Conservation (phyloP, 2,329 filamentous ascomycete genomes). For the Dactylellina parvicollis region DNA sequence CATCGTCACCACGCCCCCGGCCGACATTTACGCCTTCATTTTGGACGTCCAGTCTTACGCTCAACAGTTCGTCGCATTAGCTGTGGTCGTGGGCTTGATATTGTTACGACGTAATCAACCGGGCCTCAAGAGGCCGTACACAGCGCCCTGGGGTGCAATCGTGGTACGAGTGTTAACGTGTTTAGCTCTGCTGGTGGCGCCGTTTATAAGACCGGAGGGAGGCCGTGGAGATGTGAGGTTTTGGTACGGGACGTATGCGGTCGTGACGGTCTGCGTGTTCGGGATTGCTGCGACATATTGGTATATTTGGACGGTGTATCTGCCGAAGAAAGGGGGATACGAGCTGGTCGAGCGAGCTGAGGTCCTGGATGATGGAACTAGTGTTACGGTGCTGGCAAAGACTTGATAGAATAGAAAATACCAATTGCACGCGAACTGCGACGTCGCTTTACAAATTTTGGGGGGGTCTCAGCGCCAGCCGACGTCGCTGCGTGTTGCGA, state of each 20-base stretch:
- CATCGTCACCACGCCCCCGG: constrained; percentile 72
- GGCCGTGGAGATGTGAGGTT: constrained; percentile 47
- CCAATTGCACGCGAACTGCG: neutral
- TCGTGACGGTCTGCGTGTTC: constrained; percentile 59
- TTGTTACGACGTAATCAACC: constrained; percentile 66
- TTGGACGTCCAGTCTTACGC: constrained; percentile 70
- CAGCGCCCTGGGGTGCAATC: constrained; percentile 65
- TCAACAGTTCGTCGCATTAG: constrained; percentile 40
- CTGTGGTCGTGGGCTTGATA: constrained; percentile 66
- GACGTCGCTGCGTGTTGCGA: too few species aligned
- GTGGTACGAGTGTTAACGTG: constrained; percentile 59
- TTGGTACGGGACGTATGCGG: constrained; percentile 50
- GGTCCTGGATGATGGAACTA: constrained; percentile 73
- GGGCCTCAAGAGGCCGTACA: constrained; percentile 60
- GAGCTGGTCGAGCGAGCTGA: constrained; percentile 71
- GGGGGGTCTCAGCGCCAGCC: too few species aligned
- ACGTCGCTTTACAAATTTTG: too few species aligned
- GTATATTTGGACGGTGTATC: constrained; percentile 72
- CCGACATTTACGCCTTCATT: constrained; percentile 77
- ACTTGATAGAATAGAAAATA: constrained; percentile 9
- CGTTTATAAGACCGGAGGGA: constrained; percentile 31
- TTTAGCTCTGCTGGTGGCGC: constrained; percentile 37
- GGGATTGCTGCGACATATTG: constrained; percentile 72
- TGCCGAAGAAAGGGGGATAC: constrained; percentile 71
- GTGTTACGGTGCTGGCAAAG: constrained; percentile 68